phyloP scores from a whole-genome alignment of 2,329 filamentous ascomycete species.

The Ceratocystis ficicola region DNA sequence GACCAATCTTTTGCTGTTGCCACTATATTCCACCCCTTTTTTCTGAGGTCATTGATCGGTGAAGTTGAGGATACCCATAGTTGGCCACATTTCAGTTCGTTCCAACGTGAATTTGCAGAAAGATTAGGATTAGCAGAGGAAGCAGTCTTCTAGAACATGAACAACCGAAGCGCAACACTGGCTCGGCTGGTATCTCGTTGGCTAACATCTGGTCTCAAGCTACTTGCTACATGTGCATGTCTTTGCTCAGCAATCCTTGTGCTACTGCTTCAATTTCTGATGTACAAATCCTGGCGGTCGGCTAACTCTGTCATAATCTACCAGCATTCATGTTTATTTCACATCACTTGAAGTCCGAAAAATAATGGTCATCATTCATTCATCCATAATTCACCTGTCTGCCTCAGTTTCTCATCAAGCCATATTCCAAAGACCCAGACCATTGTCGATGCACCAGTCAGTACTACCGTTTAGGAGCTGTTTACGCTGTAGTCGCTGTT shows the following conservation, averaged over 20 bases:
- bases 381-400: neutral
- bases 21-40: conserved; percentile 85
- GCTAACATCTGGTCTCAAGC: no score
- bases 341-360: neutral
- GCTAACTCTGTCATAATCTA: no score
- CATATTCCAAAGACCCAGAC: neutral
- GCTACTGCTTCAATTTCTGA: no score
- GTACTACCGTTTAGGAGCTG: neutral
- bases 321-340: no score
- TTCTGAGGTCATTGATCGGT: conserved; percentile 79
- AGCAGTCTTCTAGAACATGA: no score
- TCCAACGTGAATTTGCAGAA: neutral
- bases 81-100: conserved; percentile 17
- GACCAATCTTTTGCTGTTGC: conserved; percentile 34
- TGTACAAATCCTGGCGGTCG: no score
- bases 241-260: no score
- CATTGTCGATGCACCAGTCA: neutral
- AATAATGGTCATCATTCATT: neutral
- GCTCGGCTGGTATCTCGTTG: no score
- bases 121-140: no score
- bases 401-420: neutral
- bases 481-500: conserved; percentile 24
- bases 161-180: no score
- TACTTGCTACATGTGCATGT: no score
- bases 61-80: conserved; percentile 89